Percentiles rank a stretch among this genome's conserved stretches.
phyloP scores from a whole-genome alignment of 176 grass and related monocot genomes.

The Olyra latifolia region DNA sequence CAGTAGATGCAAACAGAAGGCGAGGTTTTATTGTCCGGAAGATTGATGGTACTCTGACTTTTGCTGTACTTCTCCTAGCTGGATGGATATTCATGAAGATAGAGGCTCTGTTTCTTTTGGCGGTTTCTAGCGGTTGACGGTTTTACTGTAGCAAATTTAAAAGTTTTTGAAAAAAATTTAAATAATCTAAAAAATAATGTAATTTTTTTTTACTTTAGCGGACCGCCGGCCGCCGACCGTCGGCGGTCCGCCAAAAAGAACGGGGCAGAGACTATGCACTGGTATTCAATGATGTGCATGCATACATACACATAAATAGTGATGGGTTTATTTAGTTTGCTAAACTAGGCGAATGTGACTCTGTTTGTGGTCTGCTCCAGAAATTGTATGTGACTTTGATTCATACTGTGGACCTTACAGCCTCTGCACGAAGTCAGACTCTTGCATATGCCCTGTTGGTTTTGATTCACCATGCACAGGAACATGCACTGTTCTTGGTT shows the following conservation, averaged over 20 bases:
- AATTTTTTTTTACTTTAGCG: too few relatives aligned
- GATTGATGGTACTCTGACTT: too few relatives aligned
- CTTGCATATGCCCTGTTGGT: conserved; percentile 18
- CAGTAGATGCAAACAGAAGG: neutral
- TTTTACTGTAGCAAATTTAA: too few relatives aligned
- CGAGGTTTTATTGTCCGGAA: neutral
- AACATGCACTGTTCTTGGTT: too few relatives aligned
- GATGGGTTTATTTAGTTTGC: neutral
- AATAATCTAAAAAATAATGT: too few relatives aligned
- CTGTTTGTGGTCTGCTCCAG: conserved; percentile 20
- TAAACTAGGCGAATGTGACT: neutral
- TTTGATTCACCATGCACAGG: neutral
- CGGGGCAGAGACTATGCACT: too few relatives aligned
- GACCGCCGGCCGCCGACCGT: too few relatives aligned
- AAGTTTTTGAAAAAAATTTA: too few relatives aligned
- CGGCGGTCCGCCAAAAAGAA: too few relatives aligned
- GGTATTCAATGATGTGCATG: neutral
- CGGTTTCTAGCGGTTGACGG: too few relatives aligned
- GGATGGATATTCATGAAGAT: conserved; percentile 19
- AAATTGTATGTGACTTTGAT: neutral
- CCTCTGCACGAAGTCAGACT: neutral
- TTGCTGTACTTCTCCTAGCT: neutral
- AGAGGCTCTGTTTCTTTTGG: too few relatives aligned
- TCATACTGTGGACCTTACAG: conserved; percentile 21
- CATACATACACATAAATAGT: neutral